Conservation (phyloP, 108 stramenopile species). For the Skeletonema grethae region DNA sequence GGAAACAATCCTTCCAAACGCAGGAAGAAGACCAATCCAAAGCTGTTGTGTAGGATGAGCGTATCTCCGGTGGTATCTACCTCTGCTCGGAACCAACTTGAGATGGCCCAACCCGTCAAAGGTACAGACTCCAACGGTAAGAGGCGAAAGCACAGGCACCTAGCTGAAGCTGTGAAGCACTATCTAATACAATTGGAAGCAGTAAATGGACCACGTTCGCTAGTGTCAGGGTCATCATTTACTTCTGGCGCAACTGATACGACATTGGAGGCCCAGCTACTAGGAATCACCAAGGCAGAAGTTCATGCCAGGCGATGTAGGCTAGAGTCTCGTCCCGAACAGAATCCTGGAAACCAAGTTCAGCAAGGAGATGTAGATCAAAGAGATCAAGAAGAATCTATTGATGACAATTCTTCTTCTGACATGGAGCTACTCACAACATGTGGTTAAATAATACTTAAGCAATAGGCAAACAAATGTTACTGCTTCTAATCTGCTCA, state of each 20-base stretch:
- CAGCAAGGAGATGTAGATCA: background rate
- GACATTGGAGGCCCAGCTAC: slow-evolving; percentile 47
- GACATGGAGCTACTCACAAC: slow-evolving; percentile 26
- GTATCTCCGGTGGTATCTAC: slow-evolving; percentile 58
- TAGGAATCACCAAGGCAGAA: slow-evolving; percentile 48
- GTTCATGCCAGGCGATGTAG: slow-evolving; percentile 25
- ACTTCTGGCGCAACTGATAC: slow-evolving; percentile 48
- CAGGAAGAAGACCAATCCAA: slow-evolving; percentile 44
- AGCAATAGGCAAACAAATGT: background rate
- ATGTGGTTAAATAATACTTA: slow-evolving; percentile 9
- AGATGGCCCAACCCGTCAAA: slow-evolving; percentile 27
- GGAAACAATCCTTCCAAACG: slow-evolving; percentile 34
- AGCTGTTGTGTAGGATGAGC: slow-evolving; percentile 48
- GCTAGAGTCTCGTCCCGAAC: background rate
- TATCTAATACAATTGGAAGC: slow-evolving; percentile 66
- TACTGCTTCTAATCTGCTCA: background rate
- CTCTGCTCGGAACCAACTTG: slow-evolving; percentile 15
- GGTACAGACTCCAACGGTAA: slow-evolving; percentile 32
- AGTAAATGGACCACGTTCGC: slow-evolving; percentile 20
- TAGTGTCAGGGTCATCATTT: slow-evolving; percentile 19
- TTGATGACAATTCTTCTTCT: slow-evolving; percentile 30
- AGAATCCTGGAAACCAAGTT: background rate
- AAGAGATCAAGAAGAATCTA: slow-evolving; percentile 18
- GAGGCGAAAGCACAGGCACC: slow-evolving; percentile 48
- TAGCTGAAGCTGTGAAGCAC: slow-evolving; percentile 48